Evolutionary conservation across 495 filamentous ascomycete genomes (phyloP), one percentile per base, ranked within the genome.

Genomic region (Lasiosphaeria hispida): DNA sequence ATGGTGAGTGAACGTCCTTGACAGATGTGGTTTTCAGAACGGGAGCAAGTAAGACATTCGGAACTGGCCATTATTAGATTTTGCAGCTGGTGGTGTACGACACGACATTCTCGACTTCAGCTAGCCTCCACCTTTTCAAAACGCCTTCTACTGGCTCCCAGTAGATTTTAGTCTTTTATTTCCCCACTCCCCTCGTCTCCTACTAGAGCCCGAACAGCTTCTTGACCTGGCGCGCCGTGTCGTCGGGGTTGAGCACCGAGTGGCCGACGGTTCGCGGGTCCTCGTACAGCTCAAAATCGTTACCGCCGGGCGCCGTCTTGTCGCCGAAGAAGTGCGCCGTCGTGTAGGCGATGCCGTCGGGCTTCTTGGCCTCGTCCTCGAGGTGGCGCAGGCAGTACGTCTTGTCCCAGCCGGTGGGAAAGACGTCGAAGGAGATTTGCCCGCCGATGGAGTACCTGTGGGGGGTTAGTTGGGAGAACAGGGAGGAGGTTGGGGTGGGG

Each of bases 241-340:
- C 92, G 55, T 91, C 85, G 10, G 94, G 92, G 47, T 78, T 81
- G 48, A 79, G 80, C 48, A 97, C 94, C 14, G 83, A 73, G 72
- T 98, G 94, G 7, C 94, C 94, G 48, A 88, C 83, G 10, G 89
- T 93, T 59, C 92, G 77, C 43, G 79, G 65, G 70, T 98, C 94
- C 48, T 72, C 67, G 71, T 86, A 97, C 65, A 98, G 96, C 80
- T 98, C 94, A 62, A 86, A 91, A 71, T 98, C 94, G 69, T 97
- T 98, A 43, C 94, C 94, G 55, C 94, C 93, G 63, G 83, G 71
- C 63, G 80, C 83, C 23, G 89, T 89, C 83, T 97, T 98, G 77
- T 98, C 94, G 44, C 94, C 94, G 70, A 97, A 97, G 83, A 97
- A 98, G 79, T 97, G 94, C 66, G 97, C 87, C 19, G 85, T 92